Conservation (phyloP, 192 early-diverging fungal genomes). For the Entomortierella chlamydospora region DNA sequence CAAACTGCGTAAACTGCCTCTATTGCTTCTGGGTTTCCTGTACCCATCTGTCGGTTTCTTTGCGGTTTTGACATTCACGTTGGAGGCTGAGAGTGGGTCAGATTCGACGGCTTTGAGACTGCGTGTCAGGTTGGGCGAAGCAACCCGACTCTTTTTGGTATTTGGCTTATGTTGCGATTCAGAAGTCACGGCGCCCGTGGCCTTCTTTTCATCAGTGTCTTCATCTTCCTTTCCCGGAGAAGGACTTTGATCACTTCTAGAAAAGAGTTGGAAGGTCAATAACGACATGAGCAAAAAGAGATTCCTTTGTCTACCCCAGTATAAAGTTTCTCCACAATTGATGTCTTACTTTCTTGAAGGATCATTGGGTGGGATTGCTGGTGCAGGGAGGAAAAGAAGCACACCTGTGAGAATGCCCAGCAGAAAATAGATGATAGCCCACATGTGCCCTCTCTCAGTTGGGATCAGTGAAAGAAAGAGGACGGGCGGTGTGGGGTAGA, state of each 20-base stretch:
- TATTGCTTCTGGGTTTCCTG: neutral
- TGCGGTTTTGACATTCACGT: neutral
- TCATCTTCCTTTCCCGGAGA: neutral
- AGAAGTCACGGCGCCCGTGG: neutral
- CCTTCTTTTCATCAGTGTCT: neutral
- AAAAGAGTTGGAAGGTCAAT: neutral
- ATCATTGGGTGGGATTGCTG: neutral
- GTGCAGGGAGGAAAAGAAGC: conserved; percentile 1
- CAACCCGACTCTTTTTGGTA: neutral
- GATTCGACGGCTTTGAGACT: conserved; percentile 7
- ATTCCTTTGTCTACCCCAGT: too few relatives aligned
- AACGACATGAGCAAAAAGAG: too few relatives aligned
- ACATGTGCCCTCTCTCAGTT: conserved; percentile 16
- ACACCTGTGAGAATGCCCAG: conserved; percentile 30
- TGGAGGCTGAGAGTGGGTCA: conserved; percentile 22
- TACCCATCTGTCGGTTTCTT: neutral
- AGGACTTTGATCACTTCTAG: neutral
- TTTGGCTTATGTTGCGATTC: neutral
- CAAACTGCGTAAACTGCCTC: conserved; percentile 9
- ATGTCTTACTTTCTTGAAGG: neutral
- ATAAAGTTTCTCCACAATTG: too few relatives aligned
- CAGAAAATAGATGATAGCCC: conserved; percentile 33
- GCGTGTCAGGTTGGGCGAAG: neutral
- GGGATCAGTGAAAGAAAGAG: neutral
- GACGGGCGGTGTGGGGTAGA: neutral